phyloP scores from a whole-genome alignment of 179 eudicot species.

The Actinidia polygama region DNA sequence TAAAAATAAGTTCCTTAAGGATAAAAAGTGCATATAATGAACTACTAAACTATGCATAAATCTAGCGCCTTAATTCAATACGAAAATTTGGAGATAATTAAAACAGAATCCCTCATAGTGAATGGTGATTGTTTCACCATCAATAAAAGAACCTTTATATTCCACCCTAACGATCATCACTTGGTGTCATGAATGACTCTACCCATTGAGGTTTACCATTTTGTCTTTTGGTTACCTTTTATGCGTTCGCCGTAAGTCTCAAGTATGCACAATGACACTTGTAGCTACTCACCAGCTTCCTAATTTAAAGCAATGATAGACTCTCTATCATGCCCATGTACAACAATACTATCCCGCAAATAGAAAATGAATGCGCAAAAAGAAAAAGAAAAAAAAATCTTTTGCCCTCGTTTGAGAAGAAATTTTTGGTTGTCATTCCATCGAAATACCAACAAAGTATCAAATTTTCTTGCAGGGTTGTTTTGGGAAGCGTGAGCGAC shows the following conservation, averaged over 20 bases:
- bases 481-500: slow-evolving; percentile 78
- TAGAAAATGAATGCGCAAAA: neutral
- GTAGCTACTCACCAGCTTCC: too few species aligned
- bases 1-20: neutral
- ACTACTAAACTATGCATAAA: too few species aligned
- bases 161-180: too few species aligned
- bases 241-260: too few species aligned
- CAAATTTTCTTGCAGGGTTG: slow-evolving; percentile 55
- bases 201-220: too few species aligned
- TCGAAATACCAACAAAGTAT: neutral
- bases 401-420: neutral
- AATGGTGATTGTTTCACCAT: neutral
- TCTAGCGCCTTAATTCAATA: neutral
- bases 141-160: neutral
- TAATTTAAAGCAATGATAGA: too few species aligned
- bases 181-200: too few species aligned
- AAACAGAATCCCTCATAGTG: neutral
- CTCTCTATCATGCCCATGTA: too few species aligned
- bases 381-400: neutral
- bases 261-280: too few species aligned
- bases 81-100: neutral
- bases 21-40: too few species aligned
- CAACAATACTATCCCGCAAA: too few species aligned
- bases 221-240: too few species aligned
- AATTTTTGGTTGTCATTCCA: neutral